Conservation (phyloP, 1,139 yeast species). For the Yamadazyma conglobata region DNA sequence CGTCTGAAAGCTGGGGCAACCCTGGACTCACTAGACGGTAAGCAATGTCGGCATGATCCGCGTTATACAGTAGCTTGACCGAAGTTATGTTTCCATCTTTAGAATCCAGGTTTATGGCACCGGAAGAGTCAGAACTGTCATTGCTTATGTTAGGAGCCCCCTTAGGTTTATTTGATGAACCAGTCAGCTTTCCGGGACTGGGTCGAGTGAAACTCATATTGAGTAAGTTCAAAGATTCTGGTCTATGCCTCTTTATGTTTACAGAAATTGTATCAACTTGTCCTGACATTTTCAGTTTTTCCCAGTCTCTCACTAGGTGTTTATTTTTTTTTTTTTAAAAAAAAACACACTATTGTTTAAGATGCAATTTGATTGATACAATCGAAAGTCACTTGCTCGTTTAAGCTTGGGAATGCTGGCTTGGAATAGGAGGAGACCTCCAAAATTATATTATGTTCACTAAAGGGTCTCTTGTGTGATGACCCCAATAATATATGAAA, state of each 20-base stretch:
- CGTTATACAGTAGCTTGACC: constrained; percentile 2
- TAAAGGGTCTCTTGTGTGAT: too few relatives aligned
- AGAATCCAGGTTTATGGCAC: too few relatives aligned
- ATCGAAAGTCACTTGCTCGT: too few relatives aligned
- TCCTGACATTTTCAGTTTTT: constrained; percentile 8
- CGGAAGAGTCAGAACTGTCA: too few relatives aligned
- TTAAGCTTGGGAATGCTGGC: too few relatives aligned
- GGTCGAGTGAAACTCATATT: constrained; percentile 9
- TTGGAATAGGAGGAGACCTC: too few relatives aligned
- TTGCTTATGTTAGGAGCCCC: too few relatives aligned
- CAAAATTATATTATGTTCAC: too few relatives aligned
- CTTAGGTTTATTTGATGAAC: background rate
- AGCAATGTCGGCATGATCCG: constrained; percentile 24
- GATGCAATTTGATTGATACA: too few relatives aligned
- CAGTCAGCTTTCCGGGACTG: too few relatives aligned
- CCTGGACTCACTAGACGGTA: constrained; percentile 47
- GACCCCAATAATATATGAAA: too few relatives aligned
- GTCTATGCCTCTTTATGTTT: constrained; percentile 22
- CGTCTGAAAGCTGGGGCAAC: constrained; percentile 40
- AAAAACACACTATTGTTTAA: too few relatives aligned
- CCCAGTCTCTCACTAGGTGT: constrained; percentile 1
- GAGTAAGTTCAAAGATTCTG: constrained; percentile 20
- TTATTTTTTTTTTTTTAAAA: constrained; percentile 3
- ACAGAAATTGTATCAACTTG: constrained; percentile 17
- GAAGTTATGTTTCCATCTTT: constrained; percentile 1